Conservation (phyloP, 345 rosid genomes). For the Melastoma malabathricum region DNA sequence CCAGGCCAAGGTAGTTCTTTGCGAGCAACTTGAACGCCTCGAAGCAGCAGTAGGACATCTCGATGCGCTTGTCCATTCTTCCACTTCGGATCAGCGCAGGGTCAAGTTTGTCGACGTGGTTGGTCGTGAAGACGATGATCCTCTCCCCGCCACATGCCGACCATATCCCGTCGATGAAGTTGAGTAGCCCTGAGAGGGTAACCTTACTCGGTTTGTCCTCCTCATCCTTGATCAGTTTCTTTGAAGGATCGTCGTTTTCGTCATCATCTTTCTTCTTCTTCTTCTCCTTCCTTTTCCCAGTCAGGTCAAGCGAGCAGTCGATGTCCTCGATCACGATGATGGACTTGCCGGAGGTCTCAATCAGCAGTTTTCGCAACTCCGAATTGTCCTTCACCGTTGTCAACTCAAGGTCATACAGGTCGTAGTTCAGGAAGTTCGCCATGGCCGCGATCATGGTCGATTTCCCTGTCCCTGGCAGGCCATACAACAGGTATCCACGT, state of each 20-base stretch:
- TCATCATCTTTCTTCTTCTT: slow-evolving; percentile 11
- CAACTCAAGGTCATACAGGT: slow-evolving; percentile 24
- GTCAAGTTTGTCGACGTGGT: slow-evolving; percentile 26
- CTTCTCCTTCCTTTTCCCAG: slow-evolving; percentile 18
- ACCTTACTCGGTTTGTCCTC: slow-evolving; percentile 11
- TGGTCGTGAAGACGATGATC: slow-evolving; percentile 25
- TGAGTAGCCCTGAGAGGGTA: slow-evolving; percentile 10
- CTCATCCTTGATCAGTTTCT: slow-evolving; percentile 8
- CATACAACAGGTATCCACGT: slow-evolving; percentile 29
- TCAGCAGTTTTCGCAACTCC: slow-evolving; percentile 21
- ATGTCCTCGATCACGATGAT: slow-evolving; percentile 30
- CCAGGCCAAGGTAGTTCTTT: slow-evolving; percentile 15
- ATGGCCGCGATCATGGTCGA: slow-evolving; percentile 27
- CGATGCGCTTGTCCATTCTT: slow-evolving; percentile 28
- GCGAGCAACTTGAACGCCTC: slow-evolving; percentile 25
- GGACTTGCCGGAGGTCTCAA: slow-evolving; percentile 22
- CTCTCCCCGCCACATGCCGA: slow-evolving; percentile 28
- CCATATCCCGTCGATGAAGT: slow-evolving; percentile 28
- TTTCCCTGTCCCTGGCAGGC: slow-evolving; percentile 34
- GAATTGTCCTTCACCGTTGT: slow-evolving; percentile 29
- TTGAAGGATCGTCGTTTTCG: slow-evolving; percentile 2
- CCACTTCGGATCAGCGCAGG: slow-evolving; percentile 27
- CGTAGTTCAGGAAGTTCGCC: slow-evolving; percentile 26
- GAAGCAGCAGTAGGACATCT: slow-evolving; percentile 20
- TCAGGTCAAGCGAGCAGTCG: slow-evolving; percentile 31